These are phyloP conservation scores for Pseudogymnoascus sp. DNA, from an alignment of 2,329 filamentous ascomycete genomes.

Conservation along the genomic window DNA sequence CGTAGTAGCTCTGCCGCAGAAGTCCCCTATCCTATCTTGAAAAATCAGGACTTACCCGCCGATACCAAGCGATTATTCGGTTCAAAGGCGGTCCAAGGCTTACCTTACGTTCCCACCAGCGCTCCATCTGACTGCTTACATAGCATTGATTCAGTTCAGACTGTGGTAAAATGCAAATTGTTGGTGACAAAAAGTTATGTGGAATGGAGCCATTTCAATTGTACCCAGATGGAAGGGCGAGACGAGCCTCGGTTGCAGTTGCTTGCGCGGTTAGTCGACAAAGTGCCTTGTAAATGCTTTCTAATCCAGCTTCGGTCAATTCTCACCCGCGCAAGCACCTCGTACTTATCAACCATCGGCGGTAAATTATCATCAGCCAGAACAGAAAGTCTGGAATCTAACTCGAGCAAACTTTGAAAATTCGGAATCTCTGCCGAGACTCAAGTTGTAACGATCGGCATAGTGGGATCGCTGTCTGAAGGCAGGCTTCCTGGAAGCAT, in stretches of 20 bases:
- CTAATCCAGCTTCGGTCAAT: not conserved
- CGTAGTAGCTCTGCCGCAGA: not conserved
- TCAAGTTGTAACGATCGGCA: not conserved
- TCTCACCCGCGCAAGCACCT: not conserved
- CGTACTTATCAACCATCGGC: not conserved
- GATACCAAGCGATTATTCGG: not conserved
- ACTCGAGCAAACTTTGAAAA: not conserved
- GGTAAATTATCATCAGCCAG: not conserved
- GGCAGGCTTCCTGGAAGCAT: not conserved
- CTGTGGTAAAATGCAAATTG: not conserved
- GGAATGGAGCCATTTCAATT: not conserved
- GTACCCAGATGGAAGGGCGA: slow-evolving; percentile 3
- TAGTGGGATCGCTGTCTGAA: not conserved
- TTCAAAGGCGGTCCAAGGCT: not conserved
- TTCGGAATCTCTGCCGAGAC: not conserved
- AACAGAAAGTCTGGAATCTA: not conserved
- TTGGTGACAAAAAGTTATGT: not conserved
- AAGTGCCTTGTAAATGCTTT: not conserved
- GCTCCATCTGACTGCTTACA: not conserved
- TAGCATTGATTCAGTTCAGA: not conserved
- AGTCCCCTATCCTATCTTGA: not conserved
- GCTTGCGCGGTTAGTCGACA: not conserved
- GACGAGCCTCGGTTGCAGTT: not conserved
- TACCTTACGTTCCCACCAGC: not conserved
- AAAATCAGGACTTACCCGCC: not conserved